These are phyloP conservation scores for Thecaphora thlaspeos DNA, from an alignment of 1,284 basidiomycete species.

Conservation along the genomic window DNA sequence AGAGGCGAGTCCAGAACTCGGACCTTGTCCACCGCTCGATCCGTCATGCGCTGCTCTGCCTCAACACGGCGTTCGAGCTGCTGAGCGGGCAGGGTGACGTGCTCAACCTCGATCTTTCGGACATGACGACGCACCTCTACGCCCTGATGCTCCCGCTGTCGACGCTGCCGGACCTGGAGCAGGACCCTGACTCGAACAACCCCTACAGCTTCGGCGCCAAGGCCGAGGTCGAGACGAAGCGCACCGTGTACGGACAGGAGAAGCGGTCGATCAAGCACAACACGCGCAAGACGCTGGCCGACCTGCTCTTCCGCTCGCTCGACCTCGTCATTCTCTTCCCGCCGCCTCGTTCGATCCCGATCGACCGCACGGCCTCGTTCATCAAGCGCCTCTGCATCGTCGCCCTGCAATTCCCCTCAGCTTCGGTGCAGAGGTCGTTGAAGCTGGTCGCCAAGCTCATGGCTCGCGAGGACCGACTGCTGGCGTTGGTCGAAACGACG, in stretches of 20 bases:
- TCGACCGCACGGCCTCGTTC: constrained; percentile 83
- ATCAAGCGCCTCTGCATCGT: constrained; percentile 72
- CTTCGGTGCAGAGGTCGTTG: constrained; percentile 1
- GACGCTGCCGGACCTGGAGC: constrained; percentile 61
- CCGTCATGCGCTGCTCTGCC: constrained; percentile 74
- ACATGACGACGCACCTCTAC: constrained; percentile 80
- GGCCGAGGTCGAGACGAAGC: background rate
- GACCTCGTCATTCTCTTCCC: constrained; percentile 72
- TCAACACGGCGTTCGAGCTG: constrained; percentile 93
- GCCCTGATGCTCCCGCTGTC: constrained; percentile 63
- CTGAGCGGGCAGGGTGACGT: constrained; percentile 92
- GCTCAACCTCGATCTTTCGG: constrained; percentile 88
- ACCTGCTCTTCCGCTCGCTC: constrained; percentile 83
- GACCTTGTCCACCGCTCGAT: constrained; percentile 46
- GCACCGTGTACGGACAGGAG: constrained; percentile 2
- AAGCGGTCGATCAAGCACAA: constrained; percentile 17
- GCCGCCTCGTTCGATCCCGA: constrained; percentile 62
- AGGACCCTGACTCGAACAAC: constrained; percentile 34
- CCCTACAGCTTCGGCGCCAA: background rate
- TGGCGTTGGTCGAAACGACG: constrained; percentile 21
- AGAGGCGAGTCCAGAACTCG: constrained; percentile 7
- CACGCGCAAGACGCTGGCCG: constrained; percentile 49
- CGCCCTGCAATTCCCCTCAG: constrained; percentile 9
- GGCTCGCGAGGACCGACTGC: constrained; percentile 12
- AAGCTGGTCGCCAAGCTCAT: constrained; percentile 11